A percentile compares a stretch with the other conserved stretches of the same genome.
These are phyloP conservation scores for Saccharomyces eubayanus DNA, from an alignment of 805 yeast species.

Conservation along the genomic window DNA sequence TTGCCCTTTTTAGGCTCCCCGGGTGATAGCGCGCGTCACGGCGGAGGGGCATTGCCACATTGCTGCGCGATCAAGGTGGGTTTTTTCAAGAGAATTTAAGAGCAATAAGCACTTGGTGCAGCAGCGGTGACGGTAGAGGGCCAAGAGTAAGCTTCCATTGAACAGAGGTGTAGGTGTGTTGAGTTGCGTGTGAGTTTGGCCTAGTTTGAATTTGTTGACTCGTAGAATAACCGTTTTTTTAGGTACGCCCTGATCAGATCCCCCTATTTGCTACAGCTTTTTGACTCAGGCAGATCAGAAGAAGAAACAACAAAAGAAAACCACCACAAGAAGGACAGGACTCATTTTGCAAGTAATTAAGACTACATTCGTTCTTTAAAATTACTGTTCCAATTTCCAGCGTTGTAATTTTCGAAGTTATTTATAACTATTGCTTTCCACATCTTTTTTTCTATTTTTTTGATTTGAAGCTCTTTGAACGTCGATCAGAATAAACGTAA, in stretches of 20 bases:
- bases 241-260: not conserved
- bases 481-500: slow-evolving; percentile 15
- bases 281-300: not conserved
- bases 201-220: not conserved
- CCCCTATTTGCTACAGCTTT: not conserved
- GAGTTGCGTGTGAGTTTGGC: not conserved
- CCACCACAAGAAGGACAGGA: not conserved
- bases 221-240: not conserved
- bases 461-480: not conserved
- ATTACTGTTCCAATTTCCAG: not conserved
- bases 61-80: not conserved
- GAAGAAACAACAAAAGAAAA: not conserved
- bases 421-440: not conserved
- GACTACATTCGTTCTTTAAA: not conserved
- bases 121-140: not conserved
- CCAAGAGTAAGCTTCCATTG: not conserved
- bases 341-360: not conserved
- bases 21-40: not conserved
- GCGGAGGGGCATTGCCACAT: not conserved
- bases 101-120: not conserved
- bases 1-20: not conserved
- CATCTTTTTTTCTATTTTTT: not conserved
- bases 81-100: not conserved
- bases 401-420: not conserved
- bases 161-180: not conserved